These are phyloP conservation scores for Mucor velutinosus DNA, from an alignment of 371 early-diverging fungal species.

Conservation along the genomic window DNA sequence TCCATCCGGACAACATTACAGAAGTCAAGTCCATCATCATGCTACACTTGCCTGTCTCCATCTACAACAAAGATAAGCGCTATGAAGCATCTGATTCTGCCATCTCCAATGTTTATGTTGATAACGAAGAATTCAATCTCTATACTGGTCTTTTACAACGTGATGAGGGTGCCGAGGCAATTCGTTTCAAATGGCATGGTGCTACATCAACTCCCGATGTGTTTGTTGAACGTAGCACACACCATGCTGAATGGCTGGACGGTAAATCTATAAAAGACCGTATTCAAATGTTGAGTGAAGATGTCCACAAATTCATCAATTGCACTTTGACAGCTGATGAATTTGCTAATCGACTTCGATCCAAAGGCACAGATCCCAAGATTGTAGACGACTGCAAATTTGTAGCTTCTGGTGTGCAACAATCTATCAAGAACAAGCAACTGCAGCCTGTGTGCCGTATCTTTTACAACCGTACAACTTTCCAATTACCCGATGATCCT, in stretches of 20 bases:
- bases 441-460: slow-evolving; percentile 84
- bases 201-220: slow-evolving; percentile 52
- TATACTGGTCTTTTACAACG: slow-evolving; percentile 93
- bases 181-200: slow-evolving; percentile 92
- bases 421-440: slow-evolving; percentile 72
- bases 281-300: slow-evolving; percentile 87
- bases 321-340: slow-evolving; percentile 79
- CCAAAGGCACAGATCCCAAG: slow-evolving; percentile 73
- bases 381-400: slow-evolving; percentile 71
- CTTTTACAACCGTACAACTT: slow-evolving; percentile 97
- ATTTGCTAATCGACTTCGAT: slow-evolving; percentile 72
- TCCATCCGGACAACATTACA: slow-evolving; percentile 97
- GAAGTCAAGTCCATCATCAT: slow-evolving; percentile 94
- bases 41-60: slow-evolving; percentile 93
- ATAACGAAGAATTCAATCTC: slow-evolving; percentile 90
- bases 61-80: slow-evolving; percentile 69
- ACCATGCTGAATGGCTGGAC: slow-evolving; percentile 94
- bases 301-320: slow-evolving; percentile 81
- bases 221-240: slow-evolving; percentile 96
- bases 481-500: slow-evolving; percentile 96
- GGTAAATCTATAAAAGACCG: slow-evolving; percentile 90
- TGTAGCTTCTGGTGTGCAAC: slow-evolving; percentile 83
- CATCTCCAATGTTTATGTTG: slow-evolving; percentile 93
- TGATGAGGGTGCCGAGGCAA: slow-evolving; percentile 92
- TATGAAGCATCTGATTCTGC: slow-evolving; percentile 59